Evolutionary conservation across 345 rosid species (phyloP), one percentile per base, ranked within the genome.

Genomic region (Arabidopsis thaliana): DNA sequence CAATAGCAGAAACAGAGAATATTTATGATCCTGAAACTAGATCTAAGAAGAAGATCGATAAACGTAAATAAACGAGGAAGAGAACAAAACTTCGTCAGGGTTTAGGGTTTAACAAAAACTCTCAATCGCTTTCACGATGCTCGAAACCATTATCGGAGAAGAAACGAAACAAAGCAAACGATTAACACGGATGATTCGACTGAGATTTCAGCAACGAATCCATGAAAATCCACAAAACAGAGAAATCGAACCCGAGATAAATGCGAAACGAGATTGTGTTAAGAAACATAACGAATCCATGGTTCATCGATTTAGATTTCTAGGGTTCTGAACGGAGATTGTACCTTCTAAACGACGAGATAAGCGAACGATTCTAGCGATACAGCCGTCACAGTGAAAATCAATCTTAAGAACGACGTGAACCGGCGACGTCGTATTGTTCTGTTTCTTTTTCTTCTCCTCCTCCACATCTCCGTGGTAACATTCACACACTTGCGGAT

Each of bases 331-430:
- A 1, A 34, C 7, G 42, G 20, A 34, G 7, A 57, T 0, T 0
- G 10, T 28, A 59, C 80, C 76, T 77, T 64, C 61, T 8, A 77
- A 57, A 57, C 33, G 28, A 14, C 76, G 72, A 38, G 80, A 55
- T 7, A 48, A 38, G 4, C 51, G n/a, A 8, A 70, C 48, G 72
- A 77, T 77, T 32, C 24, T 46, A 1, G 65, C 16, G 20, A 61
- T 28, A 28, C 80, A 77, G 0, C 76, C 80, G 6, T 77, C 72
- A 20, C 80, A 77, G 1, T 77, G 80, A 12, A 77, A 4, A 64
- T 48, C 67, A 3, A 71, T 24, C 24, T 63, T 59, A 3, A 77
- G 48, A 57, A 77, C 76, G 4, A 71, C 72, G 67, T 65, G 65
- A n/a, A 77, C 38, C 46, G 80, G 67, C 5, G 13, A 3, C 8